Percentiles rank a stretch among this genome's conserved stretches.
Conservation (phyloP, 2,329 filamentous ascomycete genomes). For the Xylariaceae sp. region DNA sequence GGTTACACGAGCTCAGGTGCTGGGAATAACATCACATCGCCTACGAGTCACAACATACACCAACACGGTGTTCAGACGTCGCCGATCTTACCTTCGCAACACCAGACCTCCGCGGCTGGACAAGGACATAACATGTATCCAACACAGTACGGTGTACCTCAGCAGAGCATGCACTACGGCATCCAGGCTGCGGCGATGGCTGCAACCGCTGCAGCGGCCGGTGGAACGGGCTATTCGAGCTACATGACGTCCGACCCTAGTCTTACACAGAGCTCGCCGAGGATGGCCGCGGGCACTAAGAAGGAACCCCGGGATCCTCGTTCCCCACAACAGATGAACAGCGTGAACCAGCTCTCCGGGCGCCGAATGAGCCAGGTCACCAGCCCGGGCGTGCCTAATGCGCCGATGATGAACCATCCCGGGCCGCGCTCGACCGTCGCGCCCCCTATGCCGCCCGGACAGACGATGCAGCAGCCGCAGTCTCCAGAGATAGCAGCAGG, state of each 20-base stretch:
- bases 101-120: constrained; percentile 60
- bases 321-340: constrained; percentile 69
- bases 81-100: constrained; percentile 73
- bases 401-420: constrained; percentile 70
- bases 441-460: constrained; percentile 57
- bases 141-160: constrained; percentile 67
- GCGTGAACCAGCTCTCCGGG: constrained; percentile 52
- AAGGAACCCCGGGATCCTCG: constrained; percentile 66
- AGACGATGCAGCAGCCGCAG: constrained; percentile 62
- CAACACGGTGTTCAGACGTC: constrained; percentile 67
- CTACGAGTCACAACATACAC: constrained; percentile 64
- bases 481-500: constrained; percentile 74
- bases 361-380: constrained; percentile 72
- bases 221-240: constrained; percentile 61
- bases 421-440: constrained; percentile 45
- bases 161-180: constrained; percentile 73
- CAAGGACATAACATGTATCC: constrained; percentile 74
- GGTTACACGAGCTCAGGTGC: constrained; percentile 56
- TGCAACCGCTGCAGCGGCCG: constrained; percentile 82
- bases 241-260: constrained; percentile 67
- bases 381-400: constrained; percentile 67
- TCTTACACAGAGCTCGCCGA: constrained; percentile 67
- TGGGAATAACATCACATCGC: constrained; percentile 63
- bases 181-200: constrained; percentile 92
- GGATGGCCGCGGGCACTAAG: constrained; percentile 65